Evolutionary conservation across 2,329 filamentous ascomycete genomes (phyloP), one percentile per base, ranked within the genome.

Genomic region (Fusarium concolor): DNA sequence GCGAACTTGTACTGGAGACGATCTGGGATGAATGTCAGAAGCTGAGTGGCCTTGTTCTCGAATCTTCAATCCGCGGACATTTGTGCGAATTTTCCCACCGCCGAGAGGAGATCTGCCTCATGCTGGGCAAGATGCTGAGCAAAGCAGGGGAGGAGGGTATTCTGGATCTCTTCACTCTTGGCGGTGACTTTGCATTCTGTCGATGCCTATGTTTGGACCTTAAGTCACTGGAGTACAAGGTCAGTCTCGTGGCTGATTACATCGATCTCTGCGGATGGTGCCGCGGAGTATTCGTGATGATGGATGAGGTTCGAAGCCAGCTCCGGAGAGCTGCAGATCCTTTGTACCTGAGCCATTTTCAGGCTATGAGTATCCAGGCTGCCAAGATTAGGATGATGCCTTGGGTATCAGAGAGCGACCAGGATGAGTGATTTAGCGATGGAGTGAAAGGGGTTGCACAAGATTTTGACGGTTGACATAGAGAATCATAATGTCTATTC

Each of bases 91-190:
- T 11, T 20, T 29, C 28, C 11, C 62, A 67, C 17, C 20, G 20
- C 8, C 44, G 42, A 35, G 35, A 37, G 15, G 50, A 46, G 2
- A 29, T 66, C 12, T 56, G 38, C 17, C 35, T 39, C 5, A 60
- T 67, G 58, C 14, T 67, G 10, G 63, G 65, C 20, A 64, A 47
- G 15, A 54, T 67, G 58, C 31, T 67, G 24, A 64, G 57, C 47
- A 59, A 55, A 17, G 65, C 65, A 10, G 43, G 41, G 3, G 39
- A 46, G 28, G 52, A 64, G 24, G 47, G 33, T 5, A 37, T 67
- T 11, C 20, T 64, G n/a, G 49, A 64, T 20, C 58, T 67, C 24
- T 67, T 67, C 20, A 49, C 31, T 18, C 31, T 20, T 11, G 31
- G 26, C 22, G 37, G 50, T 6, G 14, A 24, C 6, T 50, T 50